Evolutionary conservation across 148 eudicot species (phyloP), one percentile per base, ranked within the genome.

Genomic region (Persicaria maculosa): DNA sequence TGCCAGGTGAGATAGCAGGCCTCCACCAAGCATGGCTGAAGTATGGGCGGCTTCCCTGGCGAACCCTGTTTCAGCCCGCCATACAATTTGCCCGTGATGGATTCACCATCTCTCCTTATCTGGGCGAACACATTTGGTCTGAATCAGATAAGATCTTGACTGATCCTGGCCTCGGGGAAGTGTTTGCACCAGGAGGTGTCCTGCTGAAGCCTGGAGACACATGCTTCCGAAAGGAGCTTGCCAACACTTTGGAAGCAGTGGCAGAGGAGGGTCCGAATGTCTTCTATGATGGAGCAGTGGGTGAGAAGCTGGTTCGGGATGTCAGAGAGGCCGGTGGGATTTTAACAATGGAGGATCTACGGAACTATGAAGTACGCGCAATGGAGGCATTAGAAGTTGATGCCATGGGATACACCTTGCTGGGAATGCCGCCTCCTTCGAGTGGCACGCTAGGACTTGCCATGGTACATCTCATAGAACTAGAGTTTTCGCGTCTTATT

Each of bases 361-460:
- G 84, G 77, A 84, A 76, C 72, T 95, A 95, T 73, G 73, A 74
- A 77, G 97, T 92, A 46, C 81, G 74, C 31, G 80, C 86, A 72
- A 83, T 84, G 3, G 81, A 88, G 62, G 91, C 95, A 15, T 47
- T 92, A 68, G 65, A 80, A 48, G 87, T 88, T 50, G 82, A 86
- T 72, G 84, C 82, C 0, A 90, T 90, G 92, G 97, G 97, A 47
- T 92, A 84, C 54, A 87, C 83, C 44, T 65, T 92, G 9, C 62
- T 88, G 4, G 98, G 98, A 17, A 92, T 92, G 98, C 98, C 98
- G 0, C 88, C 98, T 78, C 98, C 97, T 40, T 95, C 97, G 22
- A 89, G 96, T 69, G 98, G 98, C 71, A 92, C 92, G 1, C 81
- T 92, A 10, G 98, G 97, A 59, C 78, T 95, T 43, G 82, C 96